A percentile compares a stretch with the other conserved stretches of the same genome.
Conservation (phyloP, 208 protist genomes). For the Trypanosoma boissoni region DNA sequence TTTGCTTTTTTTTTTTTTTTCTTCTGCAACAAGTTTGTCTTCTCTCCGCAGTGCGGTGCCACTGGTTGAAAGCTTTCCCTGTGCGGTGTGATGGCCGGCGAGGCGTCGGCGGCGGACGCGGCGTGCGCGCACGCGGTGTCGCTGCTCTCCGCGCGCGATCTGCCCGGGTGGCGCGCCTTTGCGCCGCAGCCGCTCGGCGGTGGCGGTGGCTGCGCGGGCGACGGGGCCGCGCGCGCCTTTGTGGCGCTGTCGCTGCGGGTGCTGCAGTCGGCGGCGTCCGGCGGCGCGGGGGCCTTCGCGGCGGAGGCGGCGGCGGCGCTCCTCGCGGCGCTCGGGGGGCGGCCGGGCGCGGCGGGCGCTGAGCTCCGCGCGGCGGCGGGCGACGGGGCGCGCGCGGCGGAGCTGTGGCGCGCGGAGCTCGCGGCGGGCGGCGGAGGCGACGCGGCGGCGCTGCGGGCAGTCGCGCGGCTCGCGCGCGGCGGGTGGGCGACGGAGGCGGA, state of each 20-base stretch:
- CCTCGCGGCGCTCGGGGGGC: slow-evolving; percentile 18
- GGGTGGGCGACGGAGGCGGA: slow-evolving; percentile 60
- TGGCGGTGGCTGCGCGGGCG: too few relatives aligned
- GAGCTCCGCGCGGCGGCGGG: slow-evolving; percentile 24
- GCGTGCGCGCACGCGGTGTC: too few relatives aligned
- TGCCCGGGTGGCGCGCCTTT: too few relatives aligned
- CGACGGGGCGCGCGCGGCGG: slow-evolving; percentile 23
- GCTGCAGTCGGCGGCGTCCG: slow-evolving; percentile 8
- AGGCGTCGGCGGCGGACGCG: too few relatives aligned
- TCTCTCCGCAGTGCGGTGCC: too few relatives aligned
- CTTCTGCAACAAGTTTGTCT: too few relatives aligned
- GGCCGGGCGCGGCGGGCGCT: slow-evolving; percentile 21
- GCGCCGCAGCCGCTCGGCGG: too few relatives aligned
- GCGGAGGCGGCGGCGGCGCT: slow-evolving; percentile 5
- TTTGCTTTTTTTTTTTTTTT: too few relatives aligned
- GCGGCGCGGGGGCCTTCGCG: neutral
- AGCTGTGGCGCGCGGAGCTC: slow-evolving; percentile 24
- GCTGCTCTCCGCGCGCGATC: too few relatives aligned
- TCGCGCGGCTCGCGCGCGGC: slow-evolving; percentile 73
- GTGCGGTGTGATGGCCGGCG: too few relatives aligned
- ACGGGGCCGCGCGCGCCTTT: neutral
- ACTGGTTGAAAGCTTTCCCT: too few relatives aligned
- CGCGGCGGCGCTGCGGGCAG: slow-evolving; percentile 63
- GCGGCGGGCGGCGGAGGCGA: slow-evolving; percentile 23
- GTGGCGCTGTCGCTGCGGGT: too few relatives aligned